Conservation (phyloP, 129 eudicot genomes). For the Flaveria linearis region DNA sequence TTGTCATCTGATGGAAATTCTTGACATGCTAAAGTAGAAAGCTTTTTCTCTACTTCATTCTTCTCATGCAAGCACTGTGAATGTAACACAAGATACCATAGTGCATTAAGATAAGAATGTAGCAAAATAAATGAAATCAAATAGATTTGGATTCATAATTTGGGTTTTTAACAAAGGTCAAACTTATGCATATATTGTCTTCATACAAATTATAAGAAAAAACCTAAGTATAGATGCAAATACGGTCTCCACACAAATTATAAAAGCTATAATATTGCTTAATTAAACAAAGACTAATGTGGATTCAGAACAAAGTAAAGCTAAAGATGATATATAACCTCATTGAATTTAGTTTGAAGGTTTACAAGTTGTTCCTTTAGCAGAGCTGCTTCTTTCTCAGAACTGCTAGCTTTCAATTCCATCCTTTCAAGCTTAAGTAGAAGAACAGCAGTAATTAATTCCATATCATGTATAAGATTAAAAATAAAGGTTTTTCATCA, state of each 20-base stretch:
- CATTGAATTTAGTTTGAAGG: conserved; percentile 54
- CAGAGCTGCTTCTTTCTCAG: conserved; percentile 70
- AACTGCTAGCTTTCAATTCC: conserved; percentile 79
- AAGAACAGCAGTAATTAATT: conserved; percentile 20
- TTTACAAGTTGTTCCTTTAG: conserved; percentile 70
- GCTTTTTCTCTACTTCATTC: conserved; percentile 59
- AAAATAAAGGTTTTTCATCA: not conserved
- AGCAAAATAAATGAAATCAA: conserved; percentile 7
- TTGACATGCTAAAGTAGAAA: conserved; percentile 52
- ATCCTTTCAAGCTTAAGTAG: conserved; percentile 77
- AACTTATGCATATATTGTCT: not conserved
- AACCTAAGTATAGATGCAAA: not conserved
- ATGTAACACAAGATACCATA: conserved; percentile 30
- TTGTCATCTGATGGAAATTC: conserved; percentile 56
- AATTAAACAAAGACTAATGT: not conserved
- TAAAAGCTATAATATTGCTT: not conserved
- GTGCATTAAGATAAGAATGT: conserved; percentile 17
- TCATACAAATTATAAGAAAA: not conserved
- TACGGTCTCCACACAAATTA: conserved; percentile 7
- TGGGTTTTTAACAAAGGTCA: not conserved
- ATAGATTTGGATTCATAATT: not conserved
- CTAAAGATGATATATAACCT: conserved; percentile 49
- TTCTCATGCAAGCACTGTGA: conserved; percentile 77
- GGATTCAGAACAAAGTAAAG: conserved; percentile 18
- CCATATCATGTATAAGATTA: conserved; percentile 19